phyloP scores from a whole-genome alignment of 768 basidiomycete species.

The Mycena galericulata region DNA sequence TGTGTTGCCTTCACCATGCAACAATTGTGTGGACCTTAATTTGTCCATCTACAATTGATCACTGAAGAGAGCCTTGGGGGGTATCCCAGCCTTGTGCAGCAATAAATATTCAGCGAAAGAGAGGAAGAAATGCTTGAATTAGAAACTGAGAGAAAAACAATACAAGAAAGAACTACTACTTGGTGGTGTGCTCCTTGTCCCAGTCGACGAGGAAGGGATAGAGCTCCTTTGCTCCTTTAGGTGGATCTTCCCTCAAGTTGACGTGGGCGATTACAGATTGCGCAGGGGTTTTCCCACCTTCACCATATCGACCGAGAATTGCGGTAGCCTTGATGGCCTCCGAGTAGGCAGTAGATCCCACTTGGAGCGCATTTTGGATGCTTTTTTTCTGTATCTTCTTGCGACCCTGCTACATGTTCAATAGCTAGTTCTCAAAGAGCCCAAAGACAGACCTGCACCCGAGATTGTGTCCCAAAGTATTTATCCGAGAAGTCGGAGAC shows the following conservation, averaged over 20 bases:
- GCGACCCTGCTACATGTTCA: background rate
- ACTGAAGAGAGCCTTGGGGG: no score
- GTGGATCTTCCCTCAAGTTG: background rate
- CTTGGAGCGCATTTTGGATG: background rate
- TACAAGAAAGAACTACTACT: no score
- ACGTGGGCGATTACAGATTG: background rate
- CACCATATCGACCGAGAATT: background rate
- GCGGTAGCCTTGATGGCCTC: background rate
- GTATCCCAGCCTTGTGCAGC: no score
- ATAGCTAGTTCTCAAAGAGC: background rate
- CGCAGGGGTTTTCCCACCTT: background rate
- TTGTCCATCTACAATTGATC: no score
- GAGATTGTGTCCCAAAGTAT: background rate
- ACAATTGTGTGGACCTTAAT: no score
- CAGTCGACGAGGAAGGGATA: slow-evolving; percentile 3
- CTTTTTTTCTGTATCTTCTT: slow-evolving; percentile 13
- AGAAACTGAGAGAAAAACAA: no score
- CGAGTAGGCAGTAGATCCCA: background rate
- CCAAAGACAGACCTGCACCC: background rate
- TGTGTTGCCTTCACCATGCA: no score
- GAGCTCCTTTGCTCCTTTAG: background rate
- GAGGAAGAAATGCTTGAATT: no score
- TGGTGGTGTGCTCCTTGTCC: background rate
- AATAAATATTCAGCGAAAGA: no score
- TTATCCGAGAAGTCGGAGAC: background rate